Percentiles rank a stretch among this genome's conserved stretches.
Conservation (phyloP, 257 asterid genomes). For the Pogostemon cablin region DNA sequence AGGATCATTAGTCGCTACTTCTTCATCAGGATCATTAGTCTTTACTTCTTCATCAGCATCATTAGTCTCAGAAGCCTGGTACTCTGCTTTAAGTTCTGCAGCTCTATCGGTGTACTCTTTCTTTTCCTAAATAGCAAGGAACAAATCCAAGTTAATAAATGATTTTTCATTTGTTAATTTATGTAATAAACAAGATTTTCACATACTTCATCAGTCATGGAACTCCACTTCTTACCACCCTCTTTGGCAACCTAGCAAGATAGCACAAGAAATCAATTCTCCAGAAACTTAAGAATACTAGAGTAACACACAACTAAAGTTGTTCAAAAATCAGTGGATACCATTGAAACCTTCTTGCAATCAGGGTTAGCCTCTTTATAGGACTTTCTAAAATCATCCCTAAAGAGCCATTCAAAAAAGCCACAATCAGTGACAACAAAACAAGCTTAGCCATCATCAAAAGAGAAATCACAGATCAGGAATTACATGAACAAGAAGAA, state of each 20-base stretch:
- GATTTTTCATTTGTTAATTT: background rate
- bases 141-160: background rate
- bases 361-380: conserved; percentile 80
- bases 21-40: conserved; percentile 32
- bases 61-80: conserved; percentile 38
- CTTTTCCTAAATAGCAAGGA: conserved; percentile 52
- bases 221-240: conserved; percentile 86
- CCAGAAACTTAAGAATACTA: background rate
- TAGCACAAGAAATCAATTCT: background rate
- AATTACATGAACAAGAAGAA: conserved; percentile 79
- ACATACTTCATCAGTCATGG: conserved; percentile 72
- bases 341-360: conserved; percentile 57
- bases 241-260: conserved; percentile 70
- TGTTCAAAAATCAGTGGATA: conserved; percentile 19
- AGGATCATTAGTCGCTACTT: conserved; percentile 25
- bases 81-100: conserved; percentile 78
- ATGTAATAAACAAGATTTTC: background rate
- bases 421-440: background rate
- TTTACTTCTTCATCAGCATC: conserved; percentile 25
- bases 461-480: background rate
- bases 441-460: background rate
- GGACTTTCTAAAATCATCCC: conserved; percentile 74
- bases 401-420: conserved; percentile 24
- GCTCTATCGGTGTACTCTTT: conserved; percentile 65
- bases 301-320: background rate